Evolutionary conservation across 140 eudicot genomes (phyloP).

Genomic region (Erigeron philadelphicus): DNA sequence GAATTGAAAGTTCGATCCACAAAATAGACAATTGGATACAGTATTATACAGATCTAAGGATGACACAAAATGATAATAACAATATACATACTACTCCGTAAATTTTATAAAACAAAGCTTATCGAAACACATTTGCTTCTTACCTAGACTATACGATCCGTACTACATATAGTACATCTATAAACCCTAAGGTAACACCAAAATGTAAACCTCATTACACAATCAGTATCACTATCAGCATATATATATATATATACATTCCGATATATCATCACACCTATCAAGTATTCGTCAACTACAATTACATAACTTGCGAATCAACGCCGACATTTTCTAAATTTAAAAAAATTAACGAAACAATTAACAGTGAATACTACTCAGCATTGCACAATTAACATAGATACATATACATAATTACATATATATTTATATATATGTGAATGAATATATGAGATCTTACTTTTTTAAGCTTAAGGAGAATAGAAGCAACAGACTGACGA

Average conservation of each 20-base stretch:
- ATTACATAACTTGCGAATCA: no score
- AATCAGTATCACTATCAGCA: background rate
- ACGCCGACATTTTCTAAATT: background rate
- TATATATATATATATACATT: no score
- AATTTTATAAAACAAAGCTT: no score
- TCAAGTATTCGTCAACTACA: no score
- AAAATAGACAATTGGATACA: no score
- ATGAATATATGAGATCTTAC: slow-evolving; percentile 27
- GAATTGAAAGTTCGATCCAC: no score
- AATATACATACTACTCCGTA: no score
- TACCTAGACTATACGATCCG: no score
- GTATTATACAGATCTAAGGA: no score
- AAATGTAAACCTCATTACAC: background rate
- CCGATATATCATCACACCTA: no score
- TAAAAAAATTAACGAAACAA: background rate
- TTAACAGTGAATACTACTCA: slow-evolving; percentile 2
- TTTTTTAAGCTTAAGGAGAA: slow-evolving; percentile 68
- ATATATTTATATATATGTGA: background rate
- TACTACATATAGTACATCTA: background rate
- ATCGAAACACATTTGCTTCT: no score
- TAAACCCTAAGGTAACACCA: slow-evolving; percentile 3
- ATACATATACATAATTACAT: background rate
- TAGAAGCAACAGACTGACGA: slow-evolving; percentile 72
- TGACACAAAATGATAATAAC: no score
- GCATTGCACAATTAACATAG: slow-evolving; percentile 19